Evolutionary conservation across 305 asterid species (phyloP), one percentile per base, ranked within the genome.

Genomic region (Rubia tinctorum): DNA sequence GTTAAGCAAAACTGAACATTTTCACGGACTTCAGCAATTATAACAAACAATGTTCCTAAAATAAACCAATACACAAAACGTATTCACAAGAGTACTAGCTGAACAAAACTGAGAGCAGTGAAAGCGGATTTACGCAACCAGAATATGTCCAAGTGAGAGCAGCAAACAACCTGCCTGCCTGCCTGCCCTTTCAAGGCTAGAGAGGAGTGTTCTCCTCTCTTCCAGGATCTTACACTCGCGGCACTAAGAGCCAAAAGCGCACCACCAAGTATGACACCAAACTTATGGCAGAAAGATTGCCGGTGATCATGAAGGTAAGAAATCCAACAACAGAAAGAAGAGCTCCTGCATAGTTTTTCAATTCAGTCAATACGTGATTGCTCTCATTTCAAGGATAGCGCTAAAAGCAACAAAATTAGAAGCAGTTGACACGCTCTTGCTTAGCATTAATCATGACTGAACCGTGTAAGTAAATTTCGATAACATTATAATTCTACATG

Each of bases 181-280:
- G 98, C 81, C 76, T 90, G 96, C 71, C 97, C 99, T 88, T 86
- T 90, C 85, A 91, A 82, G 76, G 86, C 81, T 59, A 84, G 81
- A 64, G 92, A 82, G 75, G 87, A 81, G 13, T 84, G 74, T 71
- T 91, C 89, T 65, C 97, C 91, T 78, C 78, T 89, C 81, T 81
- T 94, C 96, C 96, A 90, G 22, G 84, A 85, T 85, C 89, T 87
- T 82, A 94, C 85, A 80, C 98, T 94, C 72, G 93, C 79, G 81
- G 90, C 75, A 81, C 99, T 90, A 78, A 94, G 73, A 69, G 90
- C 98, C 89, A 94, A 85, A 77, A 94, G 96, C 59, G 89, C 43
- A 49, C 99, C 93, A 53, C 99, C 99, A 69, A 94, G 98, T 76
- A 91, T 80, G 77, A 90, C 83, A 63, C 98, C 98, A 69, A 94